Conservation (phyloP, 2,329 filamentous ascomycete species). For the Aaosphaeria pasadenensis region DNA sequence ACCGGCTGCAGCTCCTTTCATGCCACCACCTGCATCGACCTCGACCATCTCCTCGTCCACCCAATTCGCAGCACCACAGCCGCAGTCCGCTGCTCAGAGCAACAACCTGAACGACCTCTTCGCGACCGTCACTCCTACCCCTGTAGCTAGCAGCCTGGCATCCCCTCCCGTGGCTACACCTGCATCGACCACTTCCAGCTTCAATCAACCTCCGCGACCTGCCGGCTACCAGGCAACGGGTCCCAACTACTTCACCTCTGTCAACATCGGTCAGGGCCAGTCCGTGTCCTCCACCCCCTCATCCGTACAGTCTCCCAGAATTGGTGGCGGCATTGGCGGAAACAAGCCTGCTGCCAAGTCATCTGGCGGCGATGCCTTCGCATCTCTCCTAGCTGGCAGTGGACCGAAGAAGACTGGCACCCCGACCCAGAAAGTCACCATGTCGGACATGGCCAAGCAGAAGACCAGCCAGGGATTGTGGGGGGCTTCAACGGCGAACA, state of each 20-base stretch:
- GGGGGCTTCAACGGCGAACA: constrained; percentile 62
- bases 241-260: constrained; percentile 94
- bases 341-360: constrained; percentile 44
- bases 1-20: constrained; percentile 47
- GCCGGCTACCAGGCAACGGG: constrained; percentile 70
- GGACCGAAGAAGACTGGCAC: constrained; percentile 71
- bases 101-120: constrained; percentile 79
- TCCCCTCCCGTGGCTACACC: constrained; percentile 45
- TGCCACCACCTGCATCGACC: constrained; percentile 47
- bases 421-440: constrained; percentile 63
- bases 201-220: constrained; percentile 53
- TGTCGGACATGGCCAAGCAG: constrained; percentile 96
- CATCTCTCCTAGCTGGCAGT: constrained; percentile 75
- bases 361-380: constrained; percentile 80
- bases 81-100: constrained; percentile 78
- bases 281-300: constrained; percentile 38
- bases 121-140: constrained; percentile 74
- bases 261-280: constrained; percentile 43
- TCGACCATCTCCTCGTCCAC: constrained; percentile 54
- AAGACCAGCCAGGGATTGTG: constrained; percentile 94
- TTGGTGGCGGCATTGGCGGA: constrained; percentile 31
- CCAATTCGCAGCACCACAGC: constrained; percentile 78
- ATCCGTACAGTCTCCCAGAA: constrained; percentile 38
- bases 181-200: constrained; percentile 32
- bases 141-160: constrained; percentile 49